phyloP scores from a whole-genome alignment of 2,329 filamentous ascomycete species.

The Dactylellina haptotyla region DNA sequence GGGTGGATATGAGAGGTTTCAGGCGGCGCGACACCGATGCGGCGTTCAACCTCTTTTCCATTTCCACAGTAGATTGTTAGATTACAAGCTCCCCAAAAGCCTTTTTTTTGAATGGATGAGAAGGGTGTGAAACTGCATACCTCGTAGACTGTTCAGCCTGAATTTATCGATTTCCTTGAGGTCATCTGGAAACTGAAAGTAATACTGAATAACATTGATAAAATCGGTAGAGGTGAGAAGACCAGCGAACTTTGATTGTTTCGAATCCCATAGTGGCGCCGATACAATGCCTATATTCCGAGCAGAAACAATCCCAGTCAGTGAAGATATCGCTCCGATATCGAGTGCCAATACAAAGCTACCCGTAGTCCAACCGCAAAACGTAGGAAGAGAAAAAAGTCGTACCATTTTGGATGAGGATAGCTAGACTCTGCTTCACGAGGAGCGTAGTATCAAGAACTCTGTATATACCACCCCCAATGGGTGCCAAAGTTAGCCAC shows the following conservation, averaged over 20 bases:
- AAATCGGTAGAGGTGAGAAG: constrained; percentile 96
- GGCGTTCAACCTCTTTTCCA: constrained; percentile 93
- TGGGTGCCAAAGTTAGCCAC: not conserved
- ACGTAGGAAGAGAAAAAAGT: not conserved
- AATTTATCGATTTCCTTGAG: constrained; percentile 93
- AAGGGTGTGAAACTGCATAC: constrained; percentile 65
- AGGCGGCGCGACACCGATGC: constrained; percentile 87
- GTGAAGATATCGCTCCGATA: too few species aligned
- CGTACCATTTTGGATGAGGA: constrained; percentile 91
- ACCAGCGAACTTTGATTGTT: constrained; percentile 89
- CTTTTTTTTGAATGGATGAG: not conserved
- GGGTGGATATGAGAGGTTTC: constrained; percentile 98
- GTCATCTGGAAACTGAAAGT: constrained; percentile 94
- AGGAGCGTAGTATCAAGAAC: constrained; percentile 93
- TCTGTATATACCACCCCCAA: constrained; percentile 8
- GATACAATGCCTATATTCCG: constrained; percentile 86
- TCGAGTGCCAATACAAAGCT: too few species aligned
- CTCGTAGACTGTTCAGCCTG: constrained; percentile 86
- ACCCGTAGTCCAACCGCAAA: too few species aligned
- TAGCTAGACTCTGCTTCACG: constrained; percentile 96
- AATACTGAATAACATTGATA: constrained; percentile 99
- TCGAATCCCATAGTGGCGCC: constrained; percentile 95
- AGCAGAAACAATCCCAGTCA: too few species aligned
- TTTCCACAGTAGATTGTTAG: too few species aligned
- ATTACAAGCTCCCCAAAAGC: not conserved